A percentile compares a stretch with the other conserved stretches of the same genome.
These are phyloP conservation scores for Casuarina equisetifolia DNA, from an alignment of 306 rosid species.

Conservation along the genomic window DNA sequence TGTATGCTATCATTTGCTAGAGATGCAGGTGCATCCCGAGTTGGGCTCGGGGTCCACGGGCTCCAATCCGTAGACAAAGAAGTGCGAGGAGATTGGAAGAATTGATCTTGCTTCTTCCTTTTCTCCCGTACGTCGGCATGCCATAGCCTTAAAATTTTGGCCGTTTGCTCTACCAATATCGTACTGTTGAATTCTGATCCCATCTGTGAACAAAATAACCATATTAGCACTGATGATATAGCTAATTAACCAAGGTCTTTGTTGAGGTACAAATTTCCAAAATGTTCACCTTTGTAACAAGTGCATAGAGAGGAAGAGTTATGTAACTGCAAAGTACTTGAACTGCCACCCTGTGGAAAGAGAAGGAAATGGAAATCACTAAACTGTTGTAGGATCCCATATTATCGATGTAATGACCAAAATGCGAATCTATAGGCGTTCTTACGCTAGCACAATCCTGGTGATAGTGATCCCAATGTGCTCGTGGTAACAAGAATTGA, in stretches of 20 bases:
- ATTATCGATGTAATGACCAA: not conserved
- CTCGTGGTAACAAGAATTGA: slow-evolving; percentile 39
- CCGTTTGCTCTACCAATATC: slow-evolving; percentile 33
- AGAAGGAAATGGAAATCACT: not conserved
- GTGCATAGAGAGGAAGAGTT: slow-evolving; percentile 49
- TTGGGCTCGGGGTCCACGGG: slow-evolving; percentile 3
- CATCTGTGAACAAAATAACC: slow-evolving; percentile 30
- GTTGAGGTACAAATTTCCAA: not conserved
- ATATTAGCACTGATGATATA: not conserved
- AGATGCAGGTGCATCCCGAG: not conserved
- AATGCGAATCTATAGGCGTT: not conserved
- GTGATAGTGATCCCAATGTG: not conserved
- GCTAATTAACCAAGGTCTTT: too few species aligned
- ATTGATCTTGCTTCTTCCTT: slow-evolving; percentile 24
- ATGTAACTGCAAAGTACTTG: slow-evolving; percentile 45
- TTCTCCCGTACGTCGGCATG: slow-evolving; percentile 36
- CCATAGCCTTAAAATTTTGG: slow-evolving; percentile 32
- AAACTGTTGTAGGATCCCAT: not conserved
- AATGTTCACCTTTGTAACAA: slow-evolving; percentile 39
- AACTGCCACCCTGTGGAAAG: slow-evolving; percentile 24
- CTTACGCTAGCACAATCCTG: slow-evolving; percentile 37
- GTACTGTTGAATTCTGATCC: slow-evolving; percentile 43
- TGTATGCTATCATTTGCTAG: slow-evolving; percentile 15
- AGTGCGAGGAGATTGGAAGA: slow-evolving; percentile 11
- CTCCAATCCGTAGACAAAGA: slow-evolving; percentile 35